Conservation (phyloP, 1,284 basidiomycete genomes). For the Leccinum subrobustum region DNA sequence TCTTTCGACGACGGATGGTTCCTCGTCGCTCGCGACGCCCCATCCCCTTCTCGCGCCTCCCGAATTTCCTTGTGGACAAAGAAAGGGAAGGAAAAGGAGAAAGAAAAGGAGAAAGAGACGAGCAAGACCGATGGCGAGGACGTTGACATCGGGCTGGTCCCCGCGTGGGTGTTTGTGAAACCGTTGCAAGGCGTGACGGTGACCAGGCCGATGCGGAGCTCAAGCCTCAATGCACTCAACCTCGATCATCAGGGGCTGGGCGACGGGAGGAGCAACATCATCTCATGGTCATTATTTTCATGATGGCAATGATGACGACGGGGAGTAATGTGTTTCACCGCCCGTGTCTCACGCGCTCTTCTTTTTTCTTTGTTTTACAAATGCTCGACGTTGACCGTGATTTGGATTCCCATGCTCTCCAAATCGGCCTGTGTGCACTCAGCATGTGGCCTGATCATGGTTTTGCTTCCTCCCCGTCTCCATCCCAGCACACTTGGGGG, state of each 20-base stretch:
- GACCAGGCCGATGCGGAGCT: conserved; percentile 60
- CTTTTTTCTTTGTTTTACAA: background rate
- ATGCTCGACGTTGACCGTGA: background rate
- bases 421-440: background rate
- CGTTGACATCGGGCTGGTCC: conserved; percentile 58
- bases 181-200: conserved; percentile 55
- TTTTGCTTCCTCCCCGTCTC: background rate
- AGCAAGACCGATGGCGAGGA: conserved; percentile 6
- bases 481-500: background rate
- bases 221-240: conserved; percentile 40
- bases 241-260: background rate
- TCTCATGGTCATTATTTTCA: background rate
- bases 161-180: conserved; percentile 71
- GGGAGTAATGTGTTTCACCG: background rate
- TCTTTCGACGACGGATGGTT: conserved; percentile 77
- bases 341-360: background rate
- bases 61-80: conserved; percentile 3
- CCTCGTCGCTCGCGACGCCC: conserved; percentile 55
- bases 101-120: background rate
- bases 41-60: conserved; percentile 34
- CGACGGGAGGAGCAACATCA: background rate
- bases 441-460: background rate
- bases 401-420: background rate
- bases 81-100: background rate
- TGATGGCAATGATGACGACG: background rate